Percentiles rank a stretch among this genome's conserved stretches.
phyloP scores from a whole-genome alignment of 2,329 filamentous ascomycete genomes.

The Penicillium sp. region DNA sequence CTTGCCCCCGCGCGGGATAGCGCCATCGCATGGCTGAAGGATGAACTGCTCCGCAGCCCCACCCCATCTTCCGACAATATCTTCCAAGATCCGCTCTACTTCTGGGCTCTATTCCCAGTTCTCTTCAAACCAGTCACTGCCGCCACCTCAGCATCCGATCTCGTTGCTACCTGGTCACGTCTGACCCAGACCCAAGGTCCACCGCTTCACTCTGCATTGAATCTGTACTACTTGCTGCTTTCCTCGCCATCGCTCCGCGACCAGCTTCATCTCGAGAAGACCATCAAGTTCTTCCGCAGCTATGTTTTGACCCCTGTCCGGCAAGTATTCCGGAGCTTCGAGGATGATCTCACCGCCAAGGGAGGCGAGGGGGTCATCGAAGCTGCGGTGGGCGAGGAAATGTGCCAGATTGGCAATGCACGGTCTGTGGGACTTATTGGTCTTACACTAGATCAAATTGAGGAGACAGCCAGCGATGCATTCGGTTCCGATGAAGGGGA shows the following conservation, averaged over 20 bases:
- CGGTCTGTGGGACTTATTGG: slow-evolving; percentile 35
- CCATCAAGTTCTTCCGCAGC: slow-evolving; percentile 31
- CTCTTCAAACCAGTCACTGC: slow-evolving; percentile 51
- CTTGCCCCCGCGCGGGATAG: slow-evolving; percentile 56
- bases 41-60: slow-evolving; percentile 53
- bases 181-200: slow-evolving; percentile 47
- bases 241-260: slow-evolving; percentile 49
- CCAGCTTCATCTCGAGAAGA: slow-evolving; percentile 45
- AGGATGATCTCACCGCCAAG: slow-evolving; percentile 31
- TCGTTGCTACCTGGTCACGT: slow-evolving; percentile 47
- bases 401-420: slow-evolving; percentile 34
- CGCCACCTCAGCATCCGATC: slow-evolving; percentile 37
- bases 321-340: slow-evolving; percentile 30
- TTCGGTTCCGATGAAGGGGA: slow-evolving; percentile 30
- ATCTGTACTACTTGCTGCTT: slow-evolving; percentile 58
- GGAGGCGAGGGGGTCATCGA: slow-evolving; percentile 39
- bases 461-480: slow-evolving; percentile 29
- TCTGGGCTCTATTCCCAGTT: slow-evolving; percentile 47
- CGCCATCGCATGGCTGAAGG: slow-evolving; percentile 60
- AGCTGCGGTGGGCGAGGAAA: slow-evolving; percentile 34
- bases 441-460: slow-evolving; percentile 36
- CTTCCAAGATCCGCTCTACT: slow-evolving; percentile 38
- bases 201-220: slow-evolving; percentile 56
- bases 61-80: slow-evolving; percentile 20
- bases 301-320: slow-evolving; percentile 35